Conservation (phyloP, 805 yeast species). For the Starmerella bacillaris region DNA sequence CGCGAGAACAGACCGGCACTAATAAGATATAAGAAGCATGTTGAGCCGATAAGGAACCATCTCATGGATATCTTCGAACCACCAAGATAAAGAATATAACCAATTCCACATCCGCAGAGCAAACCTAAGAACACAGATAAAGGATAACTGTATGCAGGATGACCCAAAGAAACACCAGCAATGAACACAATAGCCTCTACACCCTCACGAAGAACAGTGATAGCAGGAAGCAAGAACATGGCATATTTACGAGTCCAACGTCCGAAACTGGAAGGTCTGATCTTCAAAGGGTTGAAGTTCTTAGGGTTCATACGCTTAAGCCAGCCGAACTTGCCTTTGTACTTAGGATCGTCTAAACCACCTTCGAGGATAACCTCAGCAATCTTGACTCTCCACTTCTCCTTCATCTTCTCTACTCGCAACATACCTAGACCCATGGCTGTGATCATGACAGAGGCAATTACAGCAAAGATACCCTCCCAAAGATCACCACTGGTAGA, state of each 20-base stretch:
- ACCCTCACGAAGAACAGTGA: slow-evolving; percentile 92
- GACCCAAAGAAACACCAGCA: slow-evolving; percentile 77
- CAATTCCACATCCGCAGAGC: slow-evolving; percentile 57
- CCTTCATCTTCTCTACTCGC: slow-evolving; percentile 88
- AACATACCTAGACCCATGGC: slow-evolving; percentile 94
- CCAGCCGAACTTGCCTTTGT: slow-evolving; percentile 12
- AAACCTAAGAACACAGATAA: slow-evolving; percentile 82
- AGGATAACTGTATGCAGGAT: slow-evolving; percentile 62
- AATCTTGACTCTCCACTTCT: slow-evolving; percentile 89
- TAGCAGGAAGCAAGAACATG: slow-evolving; percentile 74
- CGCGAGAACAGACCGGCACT: slow-evolving; percentile 86
- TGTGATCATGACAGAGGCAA: slow-evolving; percentile 78
- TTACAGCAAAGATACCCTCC: slow-evolving; percentile 89
- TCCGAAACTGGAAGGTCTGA: slow-evolving; percentile 15
- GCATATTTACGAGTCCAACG: slow-evolving; percentile 51
- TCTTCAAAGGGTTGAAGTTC: slow-evolving; percentile 14
- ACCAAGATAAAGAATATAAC: slow-evolving; percentile 56
- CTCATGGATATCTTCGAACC: slow-evolving; percentile 74
- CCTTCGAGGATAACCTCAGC: slow-evolving; percentile 58
- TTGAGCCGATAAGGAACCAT: slow-evolving; percentile 68
- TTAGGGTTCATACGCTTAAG: slow-evolving; percentile 9
- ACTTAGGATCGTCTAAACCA: slow-evolving; percentile 15
- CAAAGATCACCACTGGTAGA: slow-evolving; percentile 75
- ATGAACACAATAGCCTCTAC: slow-evolving; percentile 89
- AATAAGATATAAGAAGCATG: slow-evolving; percentile 74